Evolutionary conservation across 2,329 filamentous ascomycete genomes (phyloP), one percentile per base, ranked within the genome.

Genomic region (Cercospora sp.): DNA sequence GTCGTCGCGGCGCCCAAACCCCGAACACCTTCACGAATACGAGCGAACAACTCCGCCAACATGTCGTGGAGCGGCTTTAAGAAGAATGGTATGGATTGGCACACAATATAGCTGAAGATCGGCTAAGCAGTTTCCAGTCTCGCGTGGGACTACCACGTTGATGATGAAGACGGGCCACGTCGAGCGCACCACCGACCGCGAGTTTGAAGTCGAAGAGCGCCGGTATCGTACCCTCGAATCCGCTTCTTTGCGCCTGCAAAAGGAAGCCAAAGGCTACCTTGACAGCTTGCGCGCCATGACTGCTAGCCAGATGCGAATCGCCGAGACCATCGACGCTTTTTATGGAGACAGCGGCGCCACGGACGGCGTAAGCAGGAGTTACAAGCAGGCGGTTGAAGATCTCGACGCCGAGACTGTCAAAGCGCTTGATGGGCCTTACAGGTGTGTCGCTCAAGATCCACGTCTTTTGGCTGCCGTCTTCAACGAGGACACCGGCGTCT

Each of bases 121-220:
- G 63, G 60, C 73, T 94, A 93, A 84, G 93, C 95, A 13, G 12
- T 85, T 97, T 97, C 82, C 96, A 96, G 94, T 98, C 85, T 94
- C 95, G 85, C 93, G 95, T 84, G 94, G 94, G 77, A 97, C 94
- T 82, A 99, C 96, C 83, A 94, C 97, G 89, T 94, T 98, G 71
- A 97, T 99, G 93, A 98, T 99, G 94, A 99, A 99, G 87, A 97
- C 94, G 67, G 92, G 95, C 69, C 95, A 98, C 84, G 96, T 99
- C 76, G 95, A 99, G 83, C 94, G 95, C 84, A 99, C 95, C 28
- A 97, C 94, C 80, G 95, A 99, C 83, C 92, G 96, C 74, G 95
- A 98, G 80, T 99, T 98, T 81, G 95, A 98, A 82, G 94, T 98
- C 63, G 96, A 99, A 81, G 72, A 71, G 76, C 94, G 94, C 79